Percentiles rank a stretch among this genome's conserved stretches.
Evolutionary conservation across 139 green algal genomes (phyloP).

Genomic region (Pleodorina starrii): DNA sequence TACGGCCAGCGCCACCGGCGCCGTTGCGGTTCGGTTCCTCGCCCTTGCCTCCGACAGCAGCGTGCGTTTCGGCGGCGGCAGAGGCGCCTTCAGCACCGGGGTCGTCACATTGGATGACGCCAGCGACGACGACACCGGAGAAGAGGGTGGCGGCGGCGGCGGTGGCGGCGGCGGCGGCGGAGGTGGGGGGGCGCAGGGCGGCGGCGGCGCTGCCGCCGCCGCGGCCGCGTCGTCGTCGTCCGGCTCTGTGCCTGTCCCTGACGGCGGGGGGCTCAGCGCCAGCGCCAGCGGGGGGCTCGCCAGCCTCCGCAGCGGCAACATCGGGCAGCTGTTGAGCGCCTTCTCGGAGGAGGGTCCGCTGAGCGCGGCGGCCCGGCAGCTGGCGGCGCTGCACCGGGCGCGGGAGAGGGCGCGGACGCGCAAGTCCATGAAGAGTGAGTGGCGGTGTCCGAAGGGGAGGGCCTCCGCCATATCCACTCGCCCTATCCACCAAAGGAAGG

Average conservation of each 20-base stretch:
- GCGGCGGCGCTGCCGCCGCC: background rate
- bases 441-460: background rate
- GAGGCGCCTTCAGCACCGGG: too few relatives aligned
- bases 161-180: background rate
- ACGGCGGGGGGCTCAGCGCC: too few relatives aligned
- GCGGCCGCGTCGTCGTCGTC: background rate
- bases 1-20: background rate
- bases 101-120: too few relatives aligned
- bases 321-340: background rate
- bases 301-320: background rate
- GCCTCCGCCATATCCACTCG: background rate
- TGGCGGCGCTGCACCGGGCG: conserved; percentile 5
- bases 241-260: background rate
- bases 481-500: background rate
- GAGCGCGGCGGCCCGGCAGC: conserved; percentile 12
- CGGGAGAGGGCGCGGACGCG: background rate
- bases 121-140: too few relatives aligned
- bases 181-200: background rate
- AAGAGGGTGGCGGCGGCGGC: background rate
- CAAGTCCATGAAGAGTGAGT: background rate
- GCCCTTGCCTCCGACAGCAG: too few relatives aligned
- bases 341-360: background rate
- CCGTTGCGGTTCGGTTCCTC: background rate
- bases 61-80: too few relatives aligned
- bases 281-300: too few relatives aligned